Conservation (phyloP, 257 asterid genomes). For the Ajuga chamaepitys region DNA sequence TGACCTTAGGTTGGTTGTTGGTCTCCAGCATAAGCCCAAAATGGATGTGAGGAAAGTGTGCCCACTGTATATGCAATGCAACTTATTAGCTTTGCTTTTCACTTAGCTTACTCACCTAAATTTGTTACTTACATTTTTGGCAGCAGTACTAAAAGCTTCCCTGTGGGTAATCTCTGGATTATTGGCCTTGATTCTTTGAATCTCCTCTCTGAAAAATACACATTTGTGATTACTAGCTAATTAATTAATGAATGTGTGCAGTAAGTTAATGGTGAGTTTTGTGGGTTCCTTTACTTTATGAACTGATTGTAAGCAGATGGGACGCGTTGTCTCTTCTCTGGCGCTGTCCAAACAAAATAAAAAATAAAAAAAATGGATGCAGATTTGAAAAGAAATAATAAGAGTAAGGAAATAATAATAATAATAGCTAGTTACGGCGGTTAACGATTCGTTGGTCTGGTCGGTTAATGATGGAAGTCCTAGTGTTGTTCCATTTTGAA, state of each 20-base stretch:
- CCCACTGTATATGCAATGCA: constrained; percentile 48
- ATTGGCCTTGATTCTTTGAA: constrained; percentile 81
- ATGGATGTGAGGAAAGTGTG: constrained; percentile 92
- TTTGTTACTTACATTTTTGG: constrained; percentile 56
- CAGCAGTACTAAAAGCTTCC: constrained; percentile 94
- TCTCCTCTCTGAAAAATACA: constrained; percentile 57
- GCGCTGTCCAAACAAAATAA: constrained; percentile 38
- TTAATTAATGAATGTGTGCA: background rate
- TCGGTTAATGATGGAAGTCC: constrained; percentile 30
- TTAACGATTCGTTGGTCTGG: constrained; percentile 44
- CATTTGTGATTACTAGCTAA: background rate
- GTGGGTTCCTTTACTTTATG: constrained; percentile 48
- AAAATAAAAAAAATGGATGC: background rate
- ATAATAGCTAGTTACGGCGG: constrained; percentile 32
- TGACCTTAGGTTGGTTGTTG: constrained; percentile 43
- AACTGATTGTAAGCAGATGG: constrained; percentile 95
- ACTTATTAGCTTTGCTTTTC: constrained; percentile 6
- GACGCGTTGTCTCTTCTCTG: constrained; percentile 88
- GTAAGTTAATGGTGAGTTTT: background rate
- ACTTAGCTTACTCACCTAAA: background rate
- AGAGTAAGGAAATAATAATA: background rate
- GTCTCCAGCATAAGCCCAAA: constrained; percentile 86
- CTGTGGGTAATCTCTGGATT: constrained; percentile 85
- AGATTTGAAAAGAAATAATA: background rate
- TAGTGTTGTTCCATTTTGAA: constrained; percentile 48